These are phyloP conservation scores for Eucalyptus paniculata DNA, from an alignment of 345 rosid species.

Conservation along the genomic window DNA sequence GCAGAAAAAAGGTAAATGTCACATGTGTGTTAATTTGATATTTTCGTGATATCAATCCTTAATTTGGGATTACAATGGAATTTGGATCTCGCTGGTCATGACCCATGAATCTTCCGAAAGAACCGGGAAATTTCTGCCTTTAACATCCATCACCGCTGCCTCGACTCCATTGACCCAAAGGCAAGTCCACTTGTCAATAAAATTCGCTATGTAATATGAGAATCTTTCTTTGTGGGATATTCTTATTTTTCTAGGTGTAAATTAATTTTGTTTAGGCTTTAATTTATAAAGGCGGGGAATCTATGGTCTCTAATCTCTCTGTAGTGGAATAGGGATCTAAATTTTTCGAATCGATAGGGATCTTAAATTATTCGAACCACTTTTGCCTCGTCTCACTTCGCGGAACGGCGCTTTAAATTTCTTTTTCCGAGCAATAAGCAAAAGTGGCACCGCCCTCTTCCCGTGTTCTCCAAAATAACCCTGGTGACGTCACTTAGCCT, in stretches of 20 bases:
- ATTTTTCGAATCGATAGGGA: not conserved
- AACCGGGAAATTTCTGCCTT: too few species aligned
- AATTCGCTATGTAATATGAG: not conserved
- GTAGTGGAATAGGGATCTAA: not conserved
- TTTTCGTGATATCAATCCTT: not conserved
- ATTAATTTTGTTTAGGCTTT: too few species aligned
- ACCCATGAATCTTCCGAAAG: not conserved
- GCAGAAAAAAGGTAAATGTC: not conserved
- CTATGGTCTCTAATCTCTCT: not conserved
- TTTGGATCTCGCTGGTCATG: not conserved
- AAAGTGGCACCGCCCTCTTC: not conserved
- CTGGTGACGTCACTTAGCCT: not conserved
- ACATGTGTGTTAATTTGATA: not conserved
- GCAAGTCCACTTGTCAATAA: not conserved
- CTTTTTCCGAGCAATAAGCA: not conserved
- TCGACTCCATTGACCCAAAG: not conserved
- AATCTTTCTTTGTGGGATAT: not conserved
- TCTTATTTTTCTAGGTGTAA: not conserved
- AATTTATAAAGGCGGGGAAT: too few species aligned
- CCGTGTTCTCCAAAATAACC: not conserved
- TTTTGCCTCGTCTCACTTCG: not conserved
- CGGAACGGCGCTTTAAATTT: not conserved
- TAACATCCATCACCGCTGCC: too few species aligned
- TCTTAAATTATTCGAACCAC: not conserved
- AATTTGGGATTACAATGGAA: not conserved